A percentile compares a stretch with the other conserved stretches of the same genome.
These are phyloP conservation scores for Ambrosia trifida DNA, from an alignment of 129 eudicot species.

Conservation along the genomic window DNA sequence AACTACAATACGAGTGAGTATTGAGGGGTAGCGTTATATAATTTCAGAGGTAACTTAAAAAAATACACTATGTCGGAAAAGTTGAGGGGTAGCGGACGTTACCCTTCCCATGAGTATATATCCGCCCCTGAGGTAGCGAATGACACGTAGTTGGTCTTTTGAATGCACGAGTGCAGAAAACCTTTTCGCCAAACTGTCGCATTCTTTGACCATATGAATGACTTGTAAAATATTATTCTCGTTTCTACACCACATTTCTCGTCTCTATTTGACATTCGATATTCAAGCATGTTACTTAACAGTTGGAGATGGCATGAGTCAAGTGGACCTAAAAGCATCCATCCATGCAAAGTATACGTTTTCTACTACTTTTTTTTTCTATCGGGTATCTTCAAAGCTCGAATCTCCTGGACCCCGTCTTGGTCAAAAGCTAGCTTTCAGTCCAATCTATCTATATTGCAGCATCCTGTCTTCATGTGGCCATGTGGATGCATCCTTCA, in stretches of 20 bases:
- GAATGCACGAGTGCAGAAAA: neutral
- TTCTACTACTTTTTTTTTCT: constrained; percentile 12
- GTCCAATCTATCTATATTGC: neutral
- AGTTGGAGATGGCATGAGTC: constrained; percentile 17
- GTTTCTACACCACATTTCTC: constrained; percentile 24
- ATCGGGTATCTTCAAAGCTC: constrained; percentile 57
- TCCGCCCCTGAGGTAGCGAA: neutral
- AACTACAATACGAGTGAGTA: too few species aligned
- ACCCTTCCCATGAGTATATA: too few species aligned
- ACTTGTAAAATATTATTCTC: constrained; percentile 29
- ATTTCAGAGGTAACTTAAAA: too few species aligned
- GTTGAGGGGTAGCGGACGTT: too few species aligned
- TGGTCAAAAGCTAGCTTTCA: constrained; percentile 50
- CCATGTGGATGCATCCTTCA: constrained; percentile 2
- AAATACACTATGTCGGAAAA: too few species aligned
- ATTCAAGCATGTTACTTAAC: constrained; percentile 9
- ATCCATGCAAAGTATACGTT: constrained; percentile 39
- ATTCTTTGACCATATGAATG: constrained; percentile 29
- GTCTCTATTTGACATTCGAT: constrained; percentile 45
- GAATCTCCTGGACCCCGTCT: constrained; percentile 43
- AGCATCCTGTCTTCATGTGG: constrained; percentile 7
- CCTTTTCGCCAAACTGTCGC: constrained; percentile 19
- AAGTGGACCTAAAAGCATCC: constrained; percentile 37
- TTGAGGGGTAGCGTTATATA: too few species aligned
- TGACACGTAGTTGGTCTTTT: neutral